Conservation (phyloP, 495 filamentous ascomycete genomes). For the Coniosporium apollinis region DNA sequence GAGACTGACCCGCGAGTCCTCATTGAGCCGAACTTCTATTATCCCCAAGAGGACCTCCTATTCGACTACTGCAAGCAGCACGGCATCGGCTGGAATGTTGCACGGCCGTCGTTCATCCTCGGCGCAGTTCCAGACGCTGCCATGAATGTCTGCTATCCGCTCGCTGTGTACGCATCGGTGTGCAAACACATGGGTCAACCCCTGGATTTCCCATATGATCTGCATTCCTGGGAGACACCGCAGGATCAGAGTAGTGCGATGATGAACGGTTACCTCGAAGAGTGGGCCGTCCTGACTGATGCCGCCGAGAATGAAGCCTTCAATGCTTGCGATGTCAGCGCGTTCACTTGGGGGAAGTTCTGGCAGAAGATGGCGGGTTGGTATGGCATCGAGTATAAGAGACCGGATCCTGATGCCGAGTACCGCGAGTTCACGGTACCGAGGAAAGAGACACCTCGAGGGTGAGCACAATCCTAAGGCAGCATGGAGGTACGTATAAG, state of each 20-base stretch:
- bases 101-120: constrained; percentile 30
- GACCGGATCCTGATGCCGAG: constrained; percentile 12
- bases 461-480: no score
- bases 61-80: constrained; percentile 19
- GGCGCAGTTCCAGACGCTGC: constrained; percentile 32
- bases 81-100: constrained; percentile 23
- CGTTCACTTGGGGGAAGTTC: constrained; percentile 28
- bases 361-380: constrained; percentile 30
- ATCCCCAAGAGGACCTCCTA: constrained; percentile 33
- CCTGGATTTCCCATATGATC: constrained; percentile 28
- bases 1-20: constrained; percentile 29
- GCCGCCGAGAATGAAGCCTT: constrained; percentile 27
- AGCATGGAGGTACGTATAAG: no score
- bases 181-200: constrained; percentile 21
- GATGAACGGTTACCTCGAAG: constrained; percentile 31
- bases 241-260: constrained; percentile 24
- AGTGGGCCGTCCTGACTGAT: constrained; percentile 31
- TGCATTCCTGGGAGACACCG: constrained; percentile 25
- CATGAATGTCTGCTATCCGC: constrained; percentile 33
- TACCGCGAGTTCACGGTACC: constrained; percentile 7
- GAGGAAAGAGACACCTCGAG: constrained; percentile 7
- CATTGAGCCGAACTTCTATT: constrained; percentile 36
- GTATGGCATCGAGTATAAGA: constrained; percentile 23
- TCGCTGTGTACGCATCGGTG: constrained; percentile 32
- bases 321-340: constrained; percentile 27